Evolutionary conservation across 305 asterid genomes (phyloP), one percentile per base, ranked within the genome.

Genomic region (Fraxinus baroniana): DNA sequence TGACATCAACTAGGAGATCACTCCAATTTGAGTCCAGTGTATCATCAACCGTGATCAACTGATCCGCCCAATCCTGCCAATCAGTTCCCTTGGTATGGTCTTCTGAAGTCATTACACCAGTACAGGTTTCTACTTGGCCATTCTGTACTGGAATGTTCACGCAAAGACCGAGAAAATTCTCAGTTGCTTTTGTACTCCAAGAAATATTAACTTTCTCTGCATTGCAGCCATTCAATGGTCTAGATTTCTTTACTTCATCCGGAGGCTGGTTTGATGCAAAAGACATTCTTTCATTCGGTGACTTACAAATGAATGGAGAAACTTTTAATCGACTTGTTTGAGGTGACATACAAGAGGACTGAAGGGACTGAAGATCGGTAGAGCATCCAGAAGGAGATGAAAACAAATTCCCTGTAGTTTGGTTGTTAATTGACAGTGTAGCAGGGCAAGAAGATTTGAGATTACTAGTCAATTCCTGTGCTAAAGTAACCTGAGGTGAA

Each of bases 21-120:
- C 87, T 85, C 97, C 97, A 94, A 85, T 89, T 90, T 52, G 98
- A 81, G 76, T 85, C 88, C 60, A 94, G 87, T 3, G 91, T 73
- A 75, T 85, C 94, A 77, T 89, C 89, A 74, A 88, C 91, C 52
- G 84, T 68, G 78, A 92, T 90, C 84, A 93, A 89, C 86, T 94
- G 89, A 77, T 91, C 89, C 1, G 91, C 88, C 97, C 97, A 94
- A 3, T 88, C 91, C 71, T 78, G 90, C 97, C 94, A 94, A 79
- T 91, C 89, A 64, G 87, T 64, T 84, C 85, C 86, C 87, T 75
- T 91, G 60, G 30, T 77, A 37, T 75, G 84, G 83, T 81, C 90
- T 78, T 86, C 93, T 44, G 90, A 84, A 72, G 79, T 78, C 84
- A 79, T 82, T 28, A 83, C 85, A 80, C 83, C 87, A 3, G 81